Base-by-base conservation (phyloP, 2,329 filamentous ascomycete genomes). In the Sarocladium strictum region DNA sequence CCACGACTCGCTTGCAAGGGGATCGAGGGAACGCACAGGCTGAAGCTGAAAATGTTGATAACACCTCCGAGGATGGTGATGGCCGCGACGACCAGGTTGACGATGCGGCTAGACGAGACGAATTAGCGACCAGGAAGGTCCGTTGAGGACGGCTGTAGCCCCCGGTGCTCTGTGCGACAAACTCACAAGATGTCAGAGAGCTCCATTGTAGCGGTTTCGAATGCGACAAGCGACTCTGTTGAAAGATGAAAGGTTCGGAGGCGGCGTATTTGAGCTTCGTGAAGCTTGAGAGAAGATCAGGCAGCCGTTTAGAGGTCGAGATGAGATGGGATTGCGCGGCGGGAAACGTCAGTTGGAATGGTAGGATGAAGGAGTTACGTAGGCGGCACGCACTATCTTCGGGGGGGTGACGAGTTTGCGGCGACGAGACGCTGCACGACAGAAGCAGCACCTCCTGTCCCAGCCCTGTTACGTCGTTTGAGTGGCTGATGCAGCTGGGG, bases 161-260 rank as follows among this genome's bases (percentile, higher is more conserved):
- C 47, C 47, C 15, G 21, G 27, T 29, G 53, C 51, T 49, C 57
- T 43, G 50, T 51, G 27, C 47, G 47, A 35, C 53, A 35, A 47
- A 66, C 89, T 76, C 80, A 95, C 90, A 96, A 95, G 70, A 85
- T 86, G 74, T 96, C 90, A 59, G 90, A 93, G 77, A 91, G 89
- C 74, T 96, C 91, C 90, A 96, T 96, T 62, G 68, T 77, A 67
- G 29, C 7, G 32, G 50, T 17, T 53, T 32, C 21, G 21, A 33
- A 23, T 53, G 50, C 17, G 19, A n/a, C 17, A 19, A 27, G 6
- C 23, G 50, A 35, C 17, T 7, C n/a, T 10, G n/a, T 49, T 26
- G 33, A 17, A 10, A 21, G 27, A 58, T 41, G 24, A 41, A 24
- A 27, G 21, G 26, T 10, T 32, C 19, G 43, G 27, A 21, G 12